Base-by-base conservation (phyloP, 2,329 filamentous ascomycete genomes). In the Fusarium tjaetaba region DNA sequence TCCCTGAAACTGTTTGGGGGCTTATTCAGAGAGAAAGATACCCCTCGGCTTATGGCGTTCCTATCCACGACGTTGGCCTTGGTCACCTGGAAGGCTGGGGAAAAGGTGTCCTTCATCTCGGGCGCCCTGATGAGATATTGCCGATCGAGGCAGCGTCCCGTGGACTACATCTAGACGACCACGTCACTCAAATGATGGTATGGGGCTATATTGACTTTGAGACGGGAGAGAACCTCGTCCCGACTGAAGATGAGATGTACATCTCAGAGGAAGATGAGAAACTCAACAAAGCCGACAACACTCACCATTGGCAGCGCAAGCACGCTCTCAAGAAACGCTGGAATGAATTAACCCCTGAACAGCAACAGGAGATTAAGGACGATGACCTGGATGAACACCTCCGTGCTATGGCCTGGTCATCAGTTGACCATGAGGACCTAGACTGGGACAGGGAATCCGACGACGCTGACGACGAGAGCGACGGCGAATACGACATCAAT, bases 191-290 rank as follows among this genome's bases (percentile, higher is more conserved):
- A 65, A 91, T 93, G 86, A 84, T 91, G 73, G 70, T 88, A 22
- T 93, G 88, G 85, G 92, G 93, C 2, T 88, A 88, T 77, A 82
- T 91, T 34, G 85, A 92, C 79, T 85, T 84, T 58, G 55, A 78
- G 9, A 88, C 85, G 4, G 85, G 88, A 55, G 79, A 83, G 70
- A 87, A 90, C 77, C 76, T 89, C 10, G 84, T 86, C 0, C 87
- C 88, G 5, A 84, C 81, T 15, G 79, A 84, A 56, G 84, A 87
- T 55, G 85, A 89, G 77, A 83, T 86, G 73, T 86, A 88, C 76
- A 84, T 90, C 76, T 83, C 81, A 16, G 86, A 89, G 74, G 83
- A 85, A 51, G 86, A 86, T 34, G 66, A 76, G 41, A 76, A 76
- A 32, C 74, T 83, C 28, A 70, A 62, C 11, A 71, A 80, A 49